Base-by-base conservation (phyloP, 1,284 basidiomycete genomes). In the Cryptococcus jaspeensis region DNA sequence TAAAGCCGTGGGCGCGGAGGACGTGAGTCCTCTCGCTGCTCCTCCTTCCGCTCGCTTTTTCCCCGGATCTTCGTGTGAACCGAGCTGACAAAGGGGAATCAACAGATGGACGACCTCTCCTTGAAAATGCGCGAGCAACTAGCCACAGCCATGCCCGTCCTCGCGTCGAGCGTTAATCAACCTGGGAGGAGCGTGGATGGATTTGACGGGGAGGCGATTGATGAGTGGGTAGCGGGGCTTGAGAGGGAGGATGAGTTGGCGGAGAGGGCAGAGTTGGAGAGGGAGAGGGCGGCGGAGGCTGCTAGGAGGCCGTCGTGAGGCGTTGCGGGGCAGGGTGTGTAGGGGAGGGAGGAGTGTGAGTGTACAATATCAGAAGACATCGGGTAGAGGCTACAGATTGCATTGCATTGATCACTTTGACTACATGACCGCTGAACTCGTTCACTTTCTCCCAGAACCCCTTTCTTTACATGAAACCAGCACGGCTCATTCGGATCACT, bases 51-150 rank as follows among this genome's bases (percentile, higher is more conserved):
- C n/a, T 11, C 11, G 13, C 12, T 44, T 39, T 39, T 39, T 12
- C n/a, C n/a, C n/a, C n/a, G n/a, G 11, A 13, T 39, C n/a, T n/a
- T 12, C 38, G 13, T 39, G 38, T 39, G 13, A 39, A 12, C 13
- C 38, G 13, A 42, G 22, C 6, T 42, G 40, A 42, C 40, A 22
- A n/a, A n/a, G n/a, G 4, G 9, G 16, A 11, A 46, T 20, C 44
- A 20, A 15, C 23, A 74, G 72, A 71, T 72, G 67, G 56, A 61
- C 23, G 70, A 70, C 44, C 71, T 75, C 51, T 53, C 65, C 5
- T 25, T 53, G 13, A 64, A 61, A 40, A 70, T 73, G 65, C 52
- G 68, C 22, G 67, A 68, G 35, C 56, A 52, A 9, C 56, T 75
- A 11, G 61, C 63, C n/a, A 38, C 55, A 1, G 45, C 58, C 5